phyloP scores from a whole-genome alignment of 169 alveolate genomes.

The Plasmodium yoelii region DNA sequence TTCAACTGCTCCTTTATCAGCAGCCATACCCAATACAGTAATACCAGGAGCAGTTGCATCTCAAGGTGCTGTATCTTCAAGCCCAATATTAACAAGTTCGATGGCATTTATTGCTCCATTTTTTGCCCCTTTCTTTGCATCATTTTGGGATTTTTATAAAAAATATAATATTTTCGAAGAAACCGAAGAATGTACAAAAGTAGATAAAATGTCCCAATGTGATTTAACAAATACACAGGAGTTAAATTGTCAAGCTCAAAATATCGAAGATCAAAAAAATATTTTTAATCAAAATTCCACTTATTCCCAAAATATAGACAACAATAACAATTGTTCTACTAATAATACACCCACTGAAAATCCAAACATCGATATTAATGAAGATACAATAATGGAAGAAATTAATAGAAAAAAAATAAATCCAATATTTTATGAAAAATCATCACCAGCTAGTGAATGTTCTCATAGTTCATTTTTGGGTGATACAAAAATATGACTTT shows the following conservation, averaged over 20 bases:
- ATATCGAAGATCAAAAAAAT: not conserved
- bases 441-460: constrained; percentile 14
- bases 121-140: constrained; percentile 49
- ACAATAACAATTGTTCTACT: constrained; percentile 25
- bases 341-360: constrained; percentile 4
- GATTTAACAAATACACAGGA: constrained; percentile 40
- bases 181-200: constrained; percentile 10
- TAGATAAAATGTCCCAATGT: constrained; percentile 54
- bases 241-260: not conserved
- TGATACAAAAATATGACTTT: constrained; percentile 13
- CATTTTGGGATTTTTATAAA: constrained; percentile 52
- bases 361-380: constrained; percentile 22
- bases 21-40: constrained; percentile 65
- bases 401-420: constrained; percentile 2
- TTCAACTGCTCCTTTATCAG: constrained; percentile 66
- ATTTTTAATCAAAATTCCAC: not conserved
- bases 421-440: constrained; percentile 33
- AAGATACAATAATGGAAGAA: constrained; percentile 10
- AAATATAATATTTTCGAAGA: constrained; percentile 39
- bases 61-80: constrained; percentile 70
- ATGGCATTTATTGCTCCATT: constrained; percentile 62
- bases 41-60: constrained; percentile 72
- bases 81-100: constrained; percentile 60
- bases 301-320: not conserved
- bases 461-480: constrained; percentile 41